Conservation (phyloP, 352 stramenopile genomes). For the Globisporangium rhizosaccharum region DNA sequence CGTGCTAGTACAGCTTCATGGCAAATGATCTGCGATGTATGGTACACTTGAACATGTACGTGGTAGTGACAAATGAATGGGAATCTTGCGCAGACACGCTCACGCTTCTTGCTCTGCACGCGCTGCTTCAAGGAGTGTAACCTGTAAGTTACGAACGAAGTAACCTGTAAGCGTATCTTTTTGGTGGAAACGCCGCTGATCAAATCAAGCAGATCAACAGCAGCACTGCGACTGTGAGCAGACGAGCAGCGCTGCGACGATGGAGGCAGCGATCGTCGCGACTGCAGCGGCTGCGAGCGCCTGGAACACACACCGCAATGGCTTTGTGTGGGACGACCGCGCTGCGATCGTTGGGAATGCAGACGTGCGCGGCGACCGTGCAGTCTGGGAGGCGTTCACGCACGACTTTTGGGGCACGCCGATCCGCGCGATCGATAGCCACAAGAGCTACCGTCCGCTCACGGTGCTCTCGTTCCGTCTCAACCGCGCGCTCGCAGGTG, state of each 20-base stretch:
- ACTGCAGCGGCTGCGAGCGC: conserved; percentile 28
- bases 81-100: too few relatives aligned
- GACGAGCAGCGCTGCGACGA: neutral
- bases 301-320: conserved; percentile 42
- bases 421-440: conserved; percentile 40
- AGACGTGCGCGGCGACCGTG: conserved; percentile 29
- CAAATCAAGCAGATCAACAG: neutral
- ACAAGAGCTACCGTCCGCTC: conserved; percentile 85
- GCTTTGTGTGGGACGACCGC: conserved; percentile 86
- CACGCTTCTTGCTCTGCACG: too few relatives aligned
- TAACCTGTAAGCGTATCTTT: too few relatives aligned
- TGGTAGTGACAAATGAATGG: neutral
- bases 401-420: conserved; percentile 83
- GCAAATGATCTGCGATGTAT: too few relatives aligned
- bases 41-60: neutral
- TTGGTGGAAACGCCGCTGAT: too few relatives aligned
- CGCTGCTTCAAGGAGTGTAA: too few relatives aligned
- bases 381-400: conserved; percentile 33
- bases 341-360: conserved; percentile 52
- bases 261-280: conserved; percentile 11
- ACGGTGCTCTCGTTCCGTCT: conserved; percentile 63
- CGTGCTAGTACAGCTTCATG: conserved; percentile 4
- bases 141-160: too few relatives aligned
- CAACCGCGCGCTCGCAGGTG: conserved; percentile 33
- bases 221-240: neutral